Conservation (phyloP, 1,284 basidiomycete species). For the Ustilago vetiveriae region DNA sequence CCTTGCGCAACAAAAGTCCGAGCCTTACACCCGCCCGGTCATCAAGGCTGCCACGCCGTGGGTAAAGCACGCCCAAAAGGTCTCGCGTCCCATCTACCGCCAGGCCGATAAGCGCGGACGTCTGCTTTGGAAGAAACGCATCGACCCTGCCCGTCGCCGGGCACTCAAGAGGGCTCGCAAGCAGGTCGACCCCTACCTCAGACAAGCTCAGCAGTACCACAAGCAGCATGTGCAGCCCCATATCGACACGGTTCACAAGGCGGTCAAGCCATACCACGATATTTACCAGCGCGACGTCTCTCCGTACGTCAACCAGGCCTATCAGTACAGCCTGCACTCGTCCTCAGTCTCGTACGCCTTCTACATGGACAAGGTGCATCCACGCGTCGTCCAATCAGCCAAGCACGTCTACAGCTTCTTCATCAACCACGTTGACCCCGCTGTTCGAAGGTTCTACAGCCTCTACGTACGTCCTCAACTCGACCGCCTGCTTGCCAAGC, state of each 20-base stretch:
- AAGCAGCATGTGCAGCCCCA: slow-evolving; percentile 59
- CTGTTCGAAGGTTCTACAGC: slow-evolving; percentile 49
- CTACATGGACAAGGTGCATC: slow-evolving; percentile 61
- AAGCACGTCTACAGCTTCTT: slow-evolving; percentile 51
- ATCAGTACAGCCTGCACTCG: slow-evolving; percentile 42
- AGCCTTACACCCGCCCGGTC: slow-evolving; percentile 61
- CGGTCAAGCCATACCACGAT: slow-evolving; percentile 60
- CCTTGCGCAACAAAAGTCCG: slow-evolving; percentile 33
- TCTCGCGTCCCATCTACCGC: slow-evolving; percentile 44
- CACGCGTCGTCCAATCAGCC: slow-evolving; percentile 42
- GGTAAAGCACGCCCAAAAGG: slow-evolving; percentile 40
- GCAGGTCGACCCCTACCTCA: slow-evolving; percentile 55
- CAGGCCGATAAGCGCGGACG: slow-evolving; percentile 45
- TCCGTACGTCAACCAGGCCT: slow-evolving; percentile 56
- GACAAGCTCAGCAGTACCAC: slow-evolving; percentile 52
- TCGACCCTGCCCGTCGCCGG: slow-evolving; percentile 53
- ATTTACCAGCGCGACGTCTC: slow-evolving; percentile 64
- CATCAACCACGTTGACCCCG: slow-evolving; percentile 55
- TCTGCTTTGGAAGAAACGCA: slow-evolving; percentile 54
- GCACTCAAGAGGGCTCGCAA: slow-evolving; percentile 49
- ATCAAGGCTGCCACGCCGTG: slow-evolving; percentile 45
- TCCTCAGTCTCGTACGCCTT: slow-evolving; percentile 44
- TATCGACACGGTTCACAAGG: slow-evolving; percentile 48
- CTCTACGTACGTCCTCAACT: slow-evolving; percentile 57
- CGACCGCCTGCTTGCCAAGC: slow-evolving; percentile 49